Percentiles rank a stretch among this genome's conserved stretches.
These are phyloP conservation scores for Eucalyptus sideroxylon DNA, from an alignment of 345 rosid genomes.

Conservation along the genomic window DNA sequence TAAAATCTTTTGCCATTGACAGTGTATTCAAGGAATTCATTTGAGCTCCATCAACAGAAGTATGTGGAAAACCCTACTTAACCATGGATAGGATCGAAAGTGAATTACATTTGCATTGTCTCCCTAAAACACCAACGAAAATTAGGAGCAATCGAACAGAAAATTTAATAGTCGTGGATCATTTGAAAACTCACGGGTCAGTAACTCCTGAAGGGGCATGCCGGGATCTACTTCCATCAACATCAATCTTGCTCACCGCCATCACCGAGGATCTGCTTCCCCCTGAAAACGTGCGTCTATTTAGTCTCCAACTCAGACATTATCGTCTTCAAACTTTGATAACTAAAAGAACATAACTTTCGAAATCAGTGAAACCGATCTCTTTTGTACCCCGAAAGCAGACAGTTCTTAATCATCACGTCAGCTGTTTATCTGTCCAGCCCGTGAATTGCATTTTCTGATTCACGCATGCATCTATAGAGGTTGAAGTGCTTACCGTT, in stretches of 20 bases:
- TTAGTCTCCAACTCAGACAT: not conserved
- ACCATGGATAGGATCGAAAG: too few species aligned
- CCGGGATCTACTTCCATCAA: fast-evolving
- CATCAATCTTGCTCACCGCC: too few species aligned
- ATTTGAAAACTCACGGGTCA: not conserved
- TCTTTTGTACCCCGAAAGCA: not conserved
- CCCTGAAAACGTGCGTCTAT: not conserved
- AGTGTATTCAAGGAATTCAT: too few species aligned
- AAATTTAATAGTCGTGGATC: too few species aligned
- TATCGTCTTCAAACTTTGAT: not conserved
- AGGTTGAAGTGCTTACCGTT: not conserved
- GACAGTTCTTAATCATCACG: not conserved
- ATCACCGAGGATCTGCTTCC: not conserved
- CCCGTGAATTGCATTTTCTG: not conserved
- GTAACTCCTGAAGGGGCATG: too few species aligned
- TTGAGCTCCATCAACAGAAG: too few species aligned
- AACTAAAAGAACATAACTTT: too few species aligned
- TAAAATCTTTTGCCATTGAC: too few species aligned
- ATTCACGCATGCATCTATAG: not conserved
- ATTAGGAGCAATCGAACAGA: too few species aligned
- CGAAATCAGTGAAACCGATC: not conserved
- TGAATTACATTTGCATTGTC: too few species aligned
- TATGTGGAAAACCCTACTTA: too few species aligned
- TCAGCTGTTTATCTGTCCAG: not conserved
- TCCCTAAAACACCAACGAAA: too few species aligned